These are phyloP conservation scores for Backusella macrospora DNA, from an alignment of 192 early-diverging fungal species.

Conservation along the genomic window DNA sequence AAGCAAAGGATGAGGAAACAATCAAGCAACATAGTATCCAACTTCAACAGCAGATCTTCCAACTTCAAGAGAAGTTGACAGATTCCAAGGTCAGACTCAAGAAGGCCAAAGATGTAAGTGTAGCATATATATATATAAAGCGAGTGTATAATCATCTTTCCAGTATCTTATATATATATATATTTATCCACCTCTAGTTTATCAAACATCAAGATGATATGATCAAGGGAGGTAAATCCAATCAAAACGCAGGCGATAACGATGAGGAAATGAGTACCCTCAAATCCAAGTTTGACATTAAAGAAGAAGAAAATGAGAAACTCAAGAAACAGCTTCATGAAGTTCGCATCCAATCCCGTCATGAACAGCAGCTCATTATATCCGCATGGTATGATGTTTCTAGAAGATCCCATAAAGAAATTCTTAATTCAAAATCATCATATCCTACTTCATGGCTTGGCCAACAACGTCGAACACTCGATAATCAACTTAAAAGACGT, in stretches of 20 bases:
- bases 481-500: constrained; percentile 55
- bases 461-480: constrained; percentile 66
- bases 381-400: constrained; percentile 78
- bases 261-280: constrained; percentile 63
- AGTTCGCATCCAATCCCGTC: constrained; percentile 63
- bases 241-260: constrained; percentile 40
- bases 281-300: constrained; percentile 44
- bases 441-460: constrained; percentile 71
- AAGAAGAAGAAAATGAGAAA: constrained; percentile 49
- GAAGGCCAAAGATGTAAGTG: constrained; percentile 34
- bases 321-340: constrained; percentile 55
- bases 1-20: constrained; percentile 59
- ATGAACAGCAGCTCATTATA: constrained; percentile 81
- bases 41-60: constrained; percentile 46
- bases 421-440: constrained; percentile 49
- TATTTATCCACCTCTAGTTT: constrained; percentile 29
- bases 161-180: not conserved
- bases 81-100: constrained; percentile 22
- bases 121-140: not conserved
- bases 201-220: constrained; percentile 43
- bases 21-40: constrained; percentile 52
- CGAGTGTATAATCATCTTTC: not conserved
- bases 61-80: constrained; percentile 39
- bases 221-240: constrained; percentile 38
- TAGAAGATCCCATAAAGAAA: constrained; percentile 53